phyloP scores from a whole-genome alignment of 768 basidiomycete genomes.

The Phlebiopsis flavidoalba region DNA sequence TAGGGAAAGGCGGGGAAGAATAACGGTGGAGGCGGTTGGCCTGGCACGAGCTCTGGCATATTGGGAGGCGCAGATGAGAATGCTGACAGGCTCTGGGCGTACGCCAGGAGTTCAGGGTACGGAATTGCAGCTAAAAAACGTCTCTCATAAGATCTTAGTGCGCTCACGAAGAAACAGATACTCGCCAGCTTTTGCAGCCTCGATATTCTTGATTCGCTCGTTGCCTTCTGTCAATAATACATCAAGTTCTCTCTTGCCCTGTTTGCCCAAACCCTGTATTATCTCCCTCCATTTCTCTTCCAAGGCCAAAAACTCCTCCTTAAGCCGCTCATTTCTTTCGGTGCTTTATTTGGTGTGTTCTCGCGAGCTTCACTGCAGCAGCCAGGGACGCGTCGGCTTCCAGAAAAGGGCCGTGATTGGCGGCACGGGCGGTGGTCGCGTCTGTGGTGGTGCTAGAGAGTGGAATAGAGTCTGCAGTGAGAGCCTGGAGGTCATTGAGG shows the following conservation, averaged over 20 bases:
- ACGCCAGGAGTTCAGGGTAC: constrained; percentile 77
- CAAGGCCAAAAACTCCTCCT: constrained; percentile 63
- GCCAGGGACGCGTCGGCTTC: constrained; percentile 63
- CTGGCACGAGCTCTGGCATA: constrained; percentile 72
- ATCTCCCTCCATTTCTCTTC: constrained; percentile 66
- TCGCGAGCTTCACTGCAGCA: constrained; percentile 56
- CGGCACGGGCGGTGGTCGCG: constrained; percentile 58
- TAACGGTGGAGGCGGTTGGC: constrained; percentile 68
- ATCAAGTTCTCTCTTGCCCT: constrained; percentile 65
- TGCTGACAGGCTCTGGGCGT: constrained; percentile 79
- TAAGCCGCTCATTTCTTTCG: constrained; percentile 65
- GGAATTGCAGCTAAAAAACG: constrained; percentile 59
- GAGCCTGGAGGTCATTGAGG: constrained; percentile 52
- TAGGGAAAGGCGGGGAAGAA: constrained; percentile 91
- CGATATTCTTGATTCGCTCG: constrained; percentile 61
- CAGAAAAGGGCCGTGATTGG: constrained; percentile 51
- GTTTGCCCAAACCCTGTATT: constrained; percentile 52
- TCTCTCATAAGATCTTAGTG: not conserved
- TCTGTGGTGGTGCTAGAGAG: constrained; percentile 64
- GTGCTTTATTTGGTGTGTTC: constrained; percentile 73
- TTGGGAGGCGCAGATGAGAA: constrained; percentile 89
- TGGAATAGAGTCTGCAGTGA: constrained; percentile 69
- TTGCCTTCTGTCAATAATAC: constrained; percentile 72
- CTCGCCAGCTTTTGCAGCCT: constrained; percentile 66
- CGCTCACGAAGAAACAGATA: not conserved